Percentiles rank a stretch among this genome's conserved stretches.
Evolutionary conservation across 1,284 basidiomycete genomes (phyloP).

Genomic region (Flammula alnicola): DNA sequence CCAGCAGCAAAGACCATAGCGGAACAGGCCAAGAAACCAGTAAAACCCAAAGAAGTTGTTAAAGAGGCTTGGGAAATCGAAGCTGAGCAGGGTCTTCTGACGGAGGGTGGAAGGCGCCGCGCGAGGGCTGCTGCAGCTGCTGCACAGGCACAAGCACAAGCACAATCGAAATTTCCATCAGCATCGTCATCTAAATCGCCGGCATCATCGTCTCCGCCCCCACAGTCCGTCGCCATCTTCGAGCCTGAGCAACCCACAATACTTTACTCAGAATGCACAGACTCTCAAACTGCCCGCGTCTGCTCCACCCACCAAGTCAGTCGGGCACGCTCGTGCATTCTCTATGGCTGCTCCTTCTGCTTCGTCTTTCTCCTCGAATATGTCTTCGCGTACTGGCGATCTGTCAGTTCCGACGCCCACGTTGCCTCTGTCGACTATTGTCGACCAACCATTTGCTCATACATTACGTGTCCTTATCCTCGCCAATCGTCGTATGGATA

Average conservation of each 20-base stretch:
- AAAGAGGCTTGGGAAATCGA: slow-evolving; percentile 82
- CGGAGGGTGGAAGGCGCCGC: slow-evolving; percentile 70
- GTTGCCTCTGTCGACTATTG: slow-evolving; percentile 65
- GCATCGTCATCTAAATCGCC: background rate
- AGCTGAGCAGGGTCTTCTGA: slow-evolving; percentile 71
- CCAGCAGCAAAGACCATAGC: slow-evolving; percentile 13
- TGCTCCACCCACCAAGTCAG: slow-evolving; percentile 51
- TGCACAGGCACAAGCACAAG: slow-evolving; percentile 22
- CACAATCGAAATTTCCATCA: slow-evolving; percentile 1
- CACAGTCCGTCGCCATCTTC: slow-evolving; percentile 22
- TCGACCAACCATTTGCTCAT: slow-evolving; percentile 61
- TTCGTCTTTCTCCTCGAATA: slow-evolving; percentile 33
- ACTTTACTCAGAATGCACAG: slow-evolving; percentile 56
- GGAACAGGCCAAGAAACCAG: slow-evolving; percentile 15
- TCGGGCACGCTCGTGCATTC: slow-evolving; percentile 61
- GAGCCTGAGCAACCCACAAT: slow-evolving; percentile 56
- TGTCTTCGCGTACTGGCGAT: slow-evolving; percentile 46
- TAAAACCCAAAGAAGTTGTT: slow-evolving; percentile 39
- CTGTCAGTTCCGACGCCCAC: slow-evolving; percentile 68
- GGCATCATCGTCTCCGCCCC: slow-evolving; percentile 11
- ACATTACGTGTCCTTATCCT: slow-evolving; percentile 65
- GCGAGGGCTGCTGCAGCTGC: slow-evolving; percentile 59
- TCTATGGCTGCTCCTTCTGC: slow-evolving; percentile 51
- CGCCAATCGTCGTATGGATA: slow-evolving; percentile 67
- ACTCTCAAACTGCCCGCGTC: slow-evolving; percentile 70